phyloP scores from a whole-genome alignment of 2,329 filamentous ascomycete genomes.

The Colletotrichum tanaceti region DNA sequence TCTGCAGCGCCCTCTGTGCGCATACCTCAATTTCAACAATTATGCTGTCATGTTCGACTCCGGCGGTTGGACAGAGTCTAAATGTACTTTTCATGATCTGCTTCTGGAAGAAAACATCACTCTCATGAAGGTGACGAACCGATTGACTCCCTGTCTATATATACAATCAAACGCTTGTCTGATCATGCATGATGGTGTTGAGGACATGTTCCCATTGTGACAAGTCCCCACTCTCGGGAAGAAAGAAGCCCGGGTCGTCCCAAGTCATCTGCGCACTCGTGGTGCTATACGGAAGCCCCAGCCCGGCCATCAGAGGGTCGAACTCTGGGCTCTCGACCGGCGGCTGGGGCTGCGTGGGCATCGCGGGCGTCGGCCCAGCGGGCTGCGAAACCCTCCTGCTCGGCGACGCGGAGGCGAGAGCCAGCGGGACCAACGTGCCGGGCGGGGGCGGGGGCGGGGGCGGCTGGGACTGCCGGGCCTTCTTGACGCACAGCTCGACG shows the following conservation, averaged over 20 bases:
- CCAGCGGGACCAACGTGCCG: not conserved
- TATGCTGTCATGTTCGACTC: no score
- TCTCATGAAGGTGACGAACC: no score
- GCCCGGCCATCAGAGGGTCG: constrained; percentile 18
- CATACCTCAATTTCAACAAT: no score
- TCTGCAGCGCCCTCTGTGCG: no score
- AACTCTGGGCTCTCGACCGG: constrained; percentile 28
- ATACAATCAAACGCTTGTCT: not conserved
- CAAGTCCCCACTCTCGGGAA: constrained; percentile 23
- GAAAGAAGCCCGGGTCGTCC: constrained; percentile 33
- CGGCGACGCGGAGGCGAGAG: constrained; percentile 11
- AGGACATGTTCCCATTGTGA: constrained; percentile 36
- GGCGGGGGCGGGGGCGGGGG: not conserved
- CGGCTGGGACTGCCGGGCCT: constrained; percentile 35
- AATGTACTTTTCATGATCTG: no score
- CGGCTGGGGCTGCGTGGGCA: constrained; percentile 26
- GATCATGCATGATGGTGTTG: constrained; percentile 35
- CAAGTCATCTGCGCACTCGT: constrained; percentile 36
- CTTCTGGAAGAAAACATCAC: no score
- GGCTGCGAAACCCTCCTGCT: not conserved
- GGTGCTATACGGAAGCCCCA: constrained; percentile 35
- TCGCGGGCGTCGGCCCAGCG: not conserved
- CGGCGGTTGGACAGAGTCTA: no score
- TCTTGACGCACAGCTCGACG: constrained; percentile 54
- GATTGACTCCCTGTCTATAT: no score